These are phyloP conservation scores for Halenospora varia DNA, from an alignment of 495 filamentous ascomycete genomes.

Conservation along the genomic window DNA sequence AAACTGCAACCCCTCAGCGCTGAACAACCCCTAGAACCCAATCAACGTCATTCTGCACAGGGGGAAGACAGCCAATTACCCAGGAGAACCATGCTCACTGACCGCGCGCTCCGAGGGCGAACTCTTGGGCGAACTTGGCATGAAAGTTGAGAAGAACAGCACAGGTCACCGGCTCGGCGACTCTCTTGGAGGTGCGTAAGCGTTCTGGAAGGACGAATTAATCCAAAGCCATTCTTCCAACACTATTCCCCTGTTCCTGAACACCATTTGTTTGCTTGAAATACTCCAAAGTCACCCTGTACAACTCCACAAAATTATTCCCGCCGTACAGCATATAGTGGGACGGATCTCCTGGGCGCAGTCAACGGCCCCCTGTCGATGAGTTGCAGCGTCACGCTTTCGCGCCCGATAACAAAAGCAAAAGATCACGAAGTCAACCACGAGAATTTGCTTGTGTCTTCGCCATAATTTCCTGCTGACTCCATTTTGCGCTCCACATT, in stretches of 20 bases:
- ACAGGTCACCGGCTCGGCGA: background rate
- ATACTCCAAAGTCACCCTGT: background rate
- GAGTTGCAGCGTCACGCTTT: background rate
- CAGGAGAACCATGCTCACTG: constrained; percentile 2
- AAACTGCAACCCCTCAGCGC: constrained; percentile 9
- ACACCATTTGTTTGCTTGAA: background rate
- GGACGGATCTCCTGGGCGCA: background rate
- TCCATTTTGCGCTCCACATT: background rate
- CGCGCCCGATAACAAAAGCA: background rate
- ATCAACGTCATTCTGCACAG: constrained; percentile 16
- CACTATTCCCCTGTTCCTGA: too few relatives aligned
- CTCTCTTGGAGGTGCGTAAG: background rate
- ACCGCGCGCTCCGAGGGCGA: constrained; percentile 7
- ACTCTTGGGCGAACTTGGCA: background rate
- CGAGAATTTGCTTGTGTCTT: background rate
- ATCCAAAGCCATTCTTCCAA: too few relatives aligned
- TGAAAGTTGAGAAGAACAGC: constrained; percentile 3
- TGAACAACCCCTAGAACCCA: constrained; percentile 11
- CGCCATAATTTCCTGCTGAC: constrained; percentile 1
- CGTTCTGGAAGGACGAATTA: too few relatives aligned
- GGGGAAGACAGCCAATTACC: constrained; percentile 9
- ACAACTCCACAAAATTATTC: background rate
- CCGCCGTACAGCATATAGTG: background rate
- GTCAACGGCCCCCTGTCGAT: background rate
- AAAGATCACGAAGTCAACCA: background rate